These are phyloP conservation scores for Cyanophora paradoxa DNA, from an alignment of 78 protist genomes.

Conservation along the genomic window DNA sequence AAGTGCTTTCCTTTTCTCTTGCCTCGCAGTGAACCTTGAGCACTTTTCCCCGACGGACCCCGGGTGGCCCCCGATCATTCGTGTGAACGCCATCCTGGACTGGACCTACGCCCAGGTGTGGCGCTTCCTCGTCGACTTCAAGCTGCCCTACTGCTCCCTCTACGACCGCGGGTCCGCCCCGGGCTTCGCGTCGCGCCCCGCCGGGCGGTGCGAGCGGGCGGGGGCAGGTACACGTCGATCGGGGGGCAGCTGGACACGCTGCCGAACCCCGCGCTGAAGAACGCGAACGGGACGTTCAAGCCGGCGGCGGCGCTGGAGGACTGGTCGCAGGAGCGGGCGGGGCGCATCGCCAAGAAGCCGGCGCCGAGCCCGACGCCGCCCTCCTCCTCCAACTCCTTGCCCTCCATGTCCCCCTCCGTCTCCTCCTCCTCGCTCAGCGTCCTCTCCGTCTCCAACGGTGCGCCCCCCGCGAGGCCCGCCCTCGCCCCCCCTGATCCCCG, in stretches of 20 bases:
- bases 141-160: constrained; percentile 46
- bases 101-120: constrained; percentile 51
- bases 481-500: not conserved
- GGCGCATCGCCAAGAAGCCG: not conserved
- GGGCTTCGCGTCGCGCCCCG: constrained; percentile 20
- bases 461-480: not conserved
- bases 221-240: too few relatives aligned
- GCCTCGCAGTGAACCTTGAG: too few relatives aligned
- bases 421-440: too few relatives aligned
- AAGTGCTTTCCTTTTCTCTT: too few relatives aligned
- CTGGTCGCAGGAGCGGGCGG: constrained; percentile 6
- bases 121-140: constrained; percentile 32
- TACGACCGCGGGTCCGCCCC: constrained; percentile 29
- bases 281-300: not conserved
- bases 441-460: too few relatives aligned
- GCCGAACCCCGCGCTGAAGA: not conserved
- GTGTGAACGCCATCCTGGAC: constrained; percentile 3
- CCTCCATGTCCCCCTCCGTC: too few relatives aligned
- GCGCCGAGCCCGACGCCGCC: not conserved
- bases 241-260: constrained; percentile 39
- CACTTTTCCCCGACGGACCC: not conserved
- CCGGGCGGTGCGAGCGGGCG: constrained; percentile 51
- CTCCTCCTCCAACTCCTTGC: too few relatives aligned
- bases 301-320: constrained; percentile 2
- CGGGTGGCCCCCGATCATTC: not conserved